These are phyloP conservation scores for Jasminum sambac DNA, from an alignment of 257 asterid species.

Conservation along the genomic window DNA sequence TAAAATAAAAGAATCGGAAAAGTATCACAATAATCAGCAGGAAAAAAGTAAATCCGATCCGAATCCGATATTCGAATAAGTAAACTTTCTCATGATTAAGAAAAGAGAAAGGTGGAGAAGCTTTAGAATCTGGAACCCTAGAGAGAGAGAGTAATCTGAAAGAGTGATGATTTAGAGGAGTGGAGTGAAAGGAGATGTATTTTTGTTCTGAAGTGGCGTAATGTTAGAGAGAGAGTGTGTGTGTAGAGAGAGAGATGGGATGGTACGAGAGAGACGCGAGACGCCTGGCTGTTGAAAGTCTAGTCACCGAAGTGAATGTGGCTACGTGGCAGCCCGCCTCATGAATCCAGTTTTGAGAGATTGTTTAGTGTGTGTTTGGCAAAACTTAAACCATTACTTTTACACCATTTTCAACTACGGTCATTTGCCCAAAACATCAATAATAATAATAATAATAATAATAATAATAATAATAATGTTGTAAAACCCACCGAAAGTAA, in stretches of 20 bases:
- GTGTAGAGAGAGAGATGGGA: background rate
- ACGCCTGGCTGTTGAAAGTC: slow-evolving; percentile 21
- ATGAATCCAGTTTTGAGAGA: background rate
- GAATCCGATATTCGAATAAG: slow-evolving; percentile 40
- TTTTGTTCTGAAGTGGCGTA: slow-evolving; percentile 17
- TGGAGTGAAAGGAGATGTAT: slow-evolving; percentile 19
- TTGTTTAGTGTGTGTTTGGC: background rate
- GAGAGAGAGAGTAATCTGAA: slow-evolving; percentile 18
- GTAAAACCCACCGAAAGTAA: no score
- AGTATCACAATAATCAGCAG: slow-evolving; percentile 11
- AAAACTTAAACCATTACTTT: no score
- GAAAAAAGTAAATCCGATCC: slow-evolving; percentile 44
- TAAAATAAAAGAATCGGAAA: background rate
- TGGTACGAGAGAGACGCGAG: slow-evolving; percentile 28
- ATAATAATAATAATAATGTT: no score
- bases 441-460: no score
- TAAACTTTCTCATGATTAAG: background rate
- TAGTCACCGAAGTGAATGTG: slow-evolving; percentile 27
- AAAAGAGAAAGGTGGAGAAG: background rate
- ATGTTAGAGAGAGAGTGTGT: slow-evolving; percentile 6
- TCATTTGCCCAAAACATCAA: no score
- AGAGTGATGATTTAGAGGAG: slow-evolving; percentile 1
- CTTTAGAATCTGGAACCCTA: slow-evolving; percentile 45
- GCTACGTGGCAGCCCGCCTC: slow-evolving; percentile 39
- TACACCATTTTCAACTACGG: no score